A percentile compares a stretch with the other conserved stretches of the same genome.
Conservation (phyloP, 805 yeast species). For the Ogataea polymorpha region DNA sequence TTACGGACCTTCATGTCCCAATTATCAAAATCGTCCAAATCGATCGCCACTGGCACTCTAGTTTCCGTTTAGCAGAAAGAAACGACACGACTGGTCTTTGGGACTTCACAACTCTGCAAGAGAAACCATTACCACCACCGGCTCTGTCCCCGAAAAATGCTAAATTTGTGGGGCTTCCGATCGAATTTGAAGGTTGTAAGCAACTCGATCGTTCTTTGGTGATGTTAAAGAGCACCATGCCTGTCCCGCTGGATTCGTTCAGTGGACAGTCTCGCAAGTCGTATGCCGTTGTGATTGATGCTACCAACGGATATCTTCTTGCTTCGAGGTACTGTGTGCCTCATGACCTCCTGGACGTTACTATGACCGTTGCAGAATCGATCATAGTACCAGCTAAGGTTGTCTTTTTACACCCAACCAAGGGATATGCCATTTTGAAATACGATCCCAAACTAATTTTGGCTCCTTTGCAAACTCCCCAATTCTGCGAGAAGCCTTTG, state of each 20-base stretch:
- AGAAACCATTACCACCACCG: slow-evolving; percentile 58
- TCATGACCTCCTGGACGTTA: slow-evolving; percentile 74
- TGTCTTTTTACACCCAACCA: slow-evolving; percentile 81
- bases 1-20: slow-evolving; percentile 77
- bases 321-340: slow-evolving; percentile 79
- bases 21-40: slow-evolving; percentile 62
- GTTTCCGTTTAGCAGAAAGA: slow-evolving; percentile 65
- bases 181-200: slow-evolving; percentile 51
- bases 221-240: slow-evolving; percentile 59
- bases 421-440: slow-evolving; percentile 77
- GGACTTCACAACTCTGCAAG: slow-evolving; percentile 53
- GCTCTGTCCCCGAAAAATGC: slow-evolving; percentile 58
- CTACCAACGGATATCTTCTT: slow-evolving; percentile 72
- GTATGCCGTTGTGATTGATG: slow-evolving; percentile 80
- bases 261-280: slow-evolving; percentile 59
- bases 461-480: slow-evolving; percentile 71
- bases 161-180: slow-evolving; percentile 65
- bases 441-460: slow-evolving; percentile 74
- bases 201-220: slow-evolving; percentile 67
- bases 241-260: slow-evolving; percentile 74
- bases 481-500: slow-evolving; percentile 52
- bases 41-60: slow-evolving; percentile 82
- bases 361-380: slow-evolving; percentile 81
- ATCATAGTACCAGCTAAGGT: slow-evolving; percentile 77
- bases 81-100: slow-evolving; percentile 55